Base-by-base conservation (phyloP, 257 asterid species). In the Cruciata laevipes region DNA sequence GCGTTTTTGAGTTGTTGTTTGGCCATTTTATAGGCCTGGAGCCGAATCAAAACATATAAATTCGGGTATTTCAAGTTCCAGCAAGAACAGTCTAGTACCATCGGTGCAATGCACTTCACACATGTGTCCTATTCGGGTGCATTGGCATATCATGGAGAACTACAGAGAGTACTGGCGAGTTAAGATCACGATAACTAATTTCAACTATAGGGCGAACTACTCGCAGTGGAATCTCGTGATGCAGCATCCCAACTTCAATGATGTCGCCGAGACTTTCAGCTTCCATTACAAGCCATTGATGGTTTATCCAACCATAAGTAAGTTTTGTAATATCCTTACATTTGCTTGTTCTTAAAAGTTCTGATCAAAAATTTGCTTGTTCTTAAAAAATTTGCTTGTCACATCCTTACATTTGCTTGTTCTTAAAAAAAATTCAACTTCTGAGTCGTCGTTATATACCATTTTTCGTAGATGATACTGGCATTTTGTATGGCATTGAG, bases 141-240 rank as follows among this genome's bases (percentile, higher is more conserved):
- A 91, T 73, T 88, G 96, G 97, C 97, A 88, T 20, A 92, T 88
- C 68, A 88, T 88, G 75, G 71, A 78, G 47, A 91, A 84, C 76
- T 90, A 90, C 88, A 84, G 79, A 81, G 97, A 84, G 1, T 84
- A 90, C 77, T 90, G 97, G 96, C 80, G 96, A 66, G 96, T 86
- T 63, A 91, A 91, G 83, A 79, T 91, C 70, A 65, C 96, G 0
- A 70, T 91, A 64, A 83, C 93, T 21, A 90, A 88, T 77, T 88
- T 86, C 85, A 88, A 88, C 72, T 88, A 88, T 76, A 53, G 79
- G 73, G 82, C 77, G 91, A 91, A 91, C 74, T 91, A 91, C 58
- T 72, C 89, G 17, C 85, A 74, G 60, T 91, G 98, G 95, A 91
- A 86, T 78, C 77, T 91, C 35, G 96, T 91, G 12, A 82, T 83